Percentiles rank a stretch among this genome's conserved stretches.
These are phyloP conservation scores for Saprolegnia parasitica DNA, from an alignment of 352 stramenopile genomes.

Conservation along the genomic window DNA sequence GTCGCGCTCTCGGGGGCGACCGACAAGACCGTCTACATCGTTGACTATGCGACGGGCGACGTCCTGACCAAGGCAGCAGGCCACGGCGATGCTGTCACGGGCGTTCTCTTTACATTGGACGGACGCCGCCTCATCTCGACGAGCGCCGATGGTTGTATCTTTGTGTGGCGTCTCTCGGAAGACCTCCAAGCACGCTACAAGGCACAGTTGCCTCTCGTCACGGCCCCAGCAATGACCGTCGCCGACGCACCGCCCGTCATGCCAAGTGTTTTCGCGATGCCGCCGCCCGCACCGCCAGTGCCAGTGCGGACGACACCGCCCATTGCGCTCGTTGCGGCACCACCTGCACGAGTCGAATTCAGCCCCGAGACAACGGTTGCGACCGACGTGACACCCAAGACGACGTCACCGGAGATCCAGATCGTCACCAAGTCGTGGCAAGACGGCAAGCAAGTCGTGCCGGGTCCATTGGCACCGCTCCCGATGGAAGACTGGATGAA, in stretches of 20 bases:
- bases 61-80: conserved; percentile 69
- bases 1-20: conserved; percentile 78
- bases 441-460: conserved; percentile 29
- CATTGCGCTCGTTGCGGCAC: conserved; percentile 36
- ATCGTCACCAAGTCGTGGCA: not conserved
- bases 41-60: conserved; percentile 77
- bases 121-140: conserved; percentile 77
- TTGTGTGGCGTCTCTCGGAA: conserved; percentile 81
- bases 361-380: not conserved
- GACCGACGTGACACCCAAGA: not conserved
- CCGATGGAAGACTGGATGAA: conserved; percentile 73
- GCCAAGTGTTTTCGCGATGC: conserved; percentile 33
- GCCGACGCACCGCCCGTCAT: conserved; percentile 29
- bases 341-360: not conserved
- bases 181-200: conserved; percentile 72
- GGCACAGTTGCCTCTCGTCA: conserved; percentile 35
- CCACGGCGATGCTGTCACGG: conserved; percentile 81
- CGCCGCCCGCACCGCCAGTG: not conserved
- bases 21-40: conserved; percentile 82
- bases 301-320: conserved; percentile 33
- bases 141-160: conserved; percentile 82
- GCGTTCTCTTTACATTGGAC: conserved; percentile 80
- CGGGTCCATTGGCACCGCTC: conserved; percentile 48
- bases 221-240: not conserved
- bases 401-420: not conserved